Evolutionary conservation across 768 basidiomycete species (phyloP).

Genomic region (Pulveroboletus sp.): DNA sequence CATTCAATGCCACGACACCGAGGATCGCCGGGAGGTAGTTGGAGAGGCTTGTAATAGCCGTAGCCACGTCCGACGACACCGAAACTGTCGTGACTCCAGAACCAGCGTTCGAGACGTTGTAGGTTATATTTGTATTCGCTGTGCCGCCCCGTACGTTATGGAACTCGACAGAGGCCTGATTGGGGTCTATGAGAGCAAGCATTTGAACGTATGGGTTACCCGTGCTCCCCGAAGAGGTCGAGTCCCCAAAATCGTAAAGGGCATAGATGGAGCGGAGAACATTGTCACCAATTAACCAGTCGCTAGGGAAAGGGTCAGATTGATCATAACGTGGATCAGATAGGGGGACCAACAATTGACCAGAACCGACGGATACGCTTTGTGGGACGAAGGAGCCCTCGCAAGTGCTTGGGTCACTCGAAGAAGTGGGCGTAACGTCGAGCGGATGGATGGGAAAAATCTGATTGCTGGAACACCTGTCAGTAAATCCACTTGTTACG

Average conservation of each 20-base stretch:
- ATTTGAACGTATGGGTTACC: slow-evolving; percentile 78
- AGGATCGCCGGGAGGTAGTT: slow-evolving; percentile 70
- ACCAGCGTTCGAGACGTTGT: slow-evolving; percentile 43
- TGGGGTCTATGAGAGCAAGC: slow-evolving; percentile 63
- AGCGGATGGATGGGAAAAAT: slow-evolving; percentile 78
- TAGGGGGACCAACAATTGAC: slow-evolving; percentile 56
- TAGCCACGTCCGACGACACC: slow-evolving; percentile 54
- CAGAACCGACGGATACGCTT: slow-evolving; percentile 50
- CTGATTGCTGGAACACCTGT: slow-evolving; percentile 49
- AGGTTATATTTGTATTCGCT: slow-evolving; percentile 65
- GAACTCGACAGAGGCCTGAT: slow-evolving; percentile 69
- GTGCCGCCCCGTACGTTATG: slow-evolving; percentile 61
- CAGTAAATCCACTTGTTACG: slow-evolving; percentile 6
- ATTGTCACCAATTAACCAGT: slow-evolving; percentile 82
- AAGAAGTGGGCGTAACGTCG: slow-evolving; percentile 55
- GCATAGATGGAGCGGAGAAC: slow-evolving; percentile 79
- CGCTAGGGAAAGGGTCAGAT: slow-evolving; percentile 40
- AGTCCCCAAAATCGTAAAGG: slow-evolving; percentile 84
- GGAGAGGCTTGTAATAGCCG: slow-evolving; percentile 59
- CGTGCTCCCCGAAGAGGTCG: slow-evolving; percentile 56
- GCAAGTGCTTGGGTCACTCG: slow-evolving; percentile 48
- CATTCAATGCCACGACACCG: slow-evolving; percentile 73
- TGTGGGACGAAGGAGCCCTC: slow-evolving; percentile 75
- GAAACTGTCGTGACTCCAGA: slow-evolving; percentile 46
- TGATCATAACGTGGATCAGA: background rate